Percentiles rank a stretch among this genome's conserved stretches.
Evolutionary conservation across 2,329 filamentous ascomycete genomes (phyloP).

Genomic region (Pochonia chlamydosporia): DNA sequence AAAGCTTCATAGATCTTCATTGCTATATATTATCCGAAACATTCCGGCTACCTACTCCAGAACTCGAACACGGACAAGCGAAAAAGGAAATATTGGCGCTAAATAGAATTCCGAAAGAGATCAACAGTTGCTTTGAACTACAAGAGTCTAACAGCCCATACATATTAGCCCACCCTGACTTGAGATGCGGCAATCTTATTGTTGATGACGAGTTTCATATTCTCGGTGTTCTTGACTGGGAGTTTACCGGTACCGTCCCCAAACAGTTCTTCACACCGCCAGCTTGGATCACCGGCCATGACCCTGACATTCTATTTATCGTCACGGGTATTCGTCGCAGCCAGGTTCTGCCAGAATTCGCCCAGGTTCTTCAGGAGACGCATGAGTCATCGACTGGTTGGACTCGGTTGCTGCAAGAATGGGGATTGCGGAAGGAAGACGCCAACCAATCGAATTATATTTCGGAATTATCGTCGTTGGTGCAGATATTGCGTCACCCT

Average conservation of each 20-base stretch:
- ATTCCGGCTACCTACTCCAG: constrained; percentile 9
- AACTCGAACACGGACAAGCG: constrained; percentile 3
- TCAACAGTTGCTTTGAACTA: not conserved
- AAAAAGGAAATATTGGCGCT: constrained; percentile 13
- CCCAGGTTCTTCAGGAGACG: not conserved
- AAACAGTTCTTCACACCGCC: constrained; percentile 12
- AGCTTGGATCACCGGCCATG: constrained; percentile 13
- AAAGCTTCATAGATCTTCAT: constrained; percentile 10
- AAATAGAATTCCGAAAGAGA: constrained; percentile 3
- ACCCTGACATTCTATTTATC: not conserved
- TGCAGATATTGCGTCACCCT: not conserved
- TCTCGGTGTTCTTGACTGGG: constrained; percentile 20
- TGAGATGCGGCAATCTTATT: constrained; percentile 18
- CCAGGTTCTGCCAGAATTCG: not conserved
- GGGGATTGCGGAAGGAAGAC: not conserved
- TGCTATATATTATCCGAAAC: constrained; percentile 8
- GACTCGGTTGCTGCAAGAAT: not conserved
- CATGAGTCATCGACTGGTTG: not conserved
- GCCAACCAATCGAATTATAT: not conserved
- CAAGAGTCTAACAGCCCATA: constrained; percentile 4
- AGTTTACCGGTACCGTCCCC: constrained; percentile 14
- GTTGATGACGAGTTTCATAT: constrained; percentile 17
- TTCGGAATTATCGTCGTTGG: not conserved
- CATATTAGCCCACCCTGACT: constrained; percentile 12
- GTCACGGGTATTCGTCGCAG: not conserved